Evolutionary conservation across 805 yeast genomes (phyloP).

Genomic region (Ogataea trehalophila): DNA sequence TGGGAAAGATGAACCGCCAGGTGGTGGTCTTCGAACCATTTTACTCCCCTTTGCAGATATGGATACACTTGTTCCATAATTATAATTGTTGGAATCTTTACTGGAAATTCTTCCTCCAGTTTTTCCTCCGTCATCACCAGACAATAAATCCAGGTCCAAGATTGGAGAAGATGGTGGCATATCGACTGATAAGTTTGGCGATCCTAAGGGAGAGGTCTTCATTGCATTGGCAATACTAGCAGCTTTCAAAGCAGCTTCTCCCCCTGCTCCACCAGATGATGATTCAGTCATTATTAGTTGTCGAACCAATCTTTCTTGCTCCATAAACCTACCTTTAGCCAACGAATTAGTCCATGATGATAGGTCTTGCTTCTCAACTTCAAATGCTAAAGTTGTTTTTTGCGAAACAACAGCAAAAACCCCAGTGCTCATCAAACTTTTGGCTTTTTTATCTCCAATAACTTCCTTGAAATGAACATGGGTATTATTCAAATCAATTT

Average conservation of each 20-base stretch:
- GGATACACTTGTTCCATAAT: not conserved
- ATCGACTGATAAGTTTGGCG: conserved; percentile 12
- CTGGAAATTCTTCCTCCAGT: not conserved
- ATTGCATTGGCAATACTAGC: conserved; percentile 28
- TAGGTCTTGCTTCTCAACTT: conserved; percentile 47
- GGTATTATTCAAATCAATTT: conserved; percentile 48
- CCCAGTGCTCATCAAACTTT: conserved; percentile 36
- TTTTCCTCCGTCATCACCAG: conserved; percentile 2
- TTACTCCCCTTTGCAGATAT: not conserved
- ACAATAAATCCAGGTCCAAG: conserved; percentile 8
- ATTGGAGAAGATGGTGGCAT: conserved; percentile 17
- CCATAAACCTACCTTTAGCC: conserved; percentile 43
- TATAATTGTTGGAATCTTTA: not conserved
- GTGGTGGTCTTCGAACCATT: conserved; percentile 15
- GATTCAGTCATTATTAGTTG: conserved; percentile 17
- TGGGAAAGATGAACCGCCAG: conserved; percentile 9
- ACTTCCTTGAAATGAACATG: conserved; percentile 58
- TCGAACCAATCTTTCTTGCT: conserved; percentile 39
- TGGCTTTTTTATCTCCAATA: conserved; percentile 33
- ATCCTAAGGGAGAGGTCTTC: conserved; percentile 11
- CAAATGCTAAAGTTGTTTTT: conserved; percentile 51
- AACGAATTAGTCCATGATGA: conserved; percentile 54
- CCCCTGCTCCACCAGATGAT: conserved; percentile 30
- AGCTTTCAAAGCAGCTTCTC: conserved; percentile 34
- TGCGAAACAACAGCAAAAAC: conserved; percentile 54